Evolutionary conservation across 2,329 filamentous ascomycete genomes (phyloP).

Genomic region (Fusarium algeriense): DNA sequence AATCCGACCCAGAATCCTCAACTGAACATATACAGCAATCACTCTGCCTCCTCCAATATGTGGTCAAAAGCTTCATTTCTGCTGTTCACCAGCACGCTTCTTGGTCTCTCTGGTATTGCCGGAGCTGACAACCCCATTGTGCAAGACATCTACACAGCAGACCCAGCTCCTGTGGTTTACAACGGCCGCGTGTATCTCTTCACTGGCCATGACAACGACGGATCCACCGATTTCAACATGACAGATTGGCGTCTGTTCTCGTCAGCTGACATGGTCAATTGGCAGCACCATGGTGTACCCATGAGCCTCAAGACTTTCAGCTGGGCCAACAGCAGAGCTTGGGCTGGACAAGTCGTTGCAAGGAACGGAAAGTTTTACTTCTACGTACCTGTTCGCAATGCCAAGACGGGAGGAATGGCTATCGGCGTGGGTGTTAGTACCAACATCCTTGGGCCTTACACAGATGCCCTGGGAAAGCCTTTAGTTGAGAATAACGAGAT

Average conservation of each 20-base stretch:
- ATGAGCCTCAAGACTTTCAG: constrained; percentile 48
- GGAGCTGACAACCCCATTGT: constrained; percentile 15
- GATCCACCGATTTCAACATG: constrained; percentile 52
- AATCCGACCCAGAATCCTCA: no score
- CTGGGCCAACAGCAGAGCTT: constrained; percentile 54
- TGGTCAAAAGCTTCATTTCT: background rate
- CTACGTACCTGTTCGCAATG: constrained; percentile 52
- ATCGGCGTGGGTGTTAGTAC: constrained; percentile 55
- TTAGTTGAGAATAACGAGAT: constrained; percentile 54
- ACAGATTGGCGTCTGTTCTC: constrained; percentile 55
- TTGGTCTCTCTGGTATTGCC: background rate
- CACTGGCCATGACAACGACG: constrained; percentile 52
- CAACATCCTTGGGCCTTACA: constrained; percentile 52
- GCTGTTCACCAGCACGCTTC: background rate
- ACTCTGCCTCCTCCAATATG: background rate
- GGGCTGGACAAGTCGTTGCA: constrained; percentile 53
- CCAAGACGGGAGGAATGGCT: constrained; percentile 50
- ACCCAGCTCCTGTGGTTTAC: constrained; percentile 55
- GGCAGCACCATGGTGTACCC: constrained; percentile 52
- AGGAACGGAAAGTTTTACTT: constrained; percentile 53
- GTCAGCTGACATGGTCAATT: constrained; percentile 47
- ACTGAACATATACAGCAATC: no score
- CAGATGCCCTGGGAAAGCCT: constrained; percentile 51
- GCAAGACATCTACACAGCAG: constrained; percentile 52
- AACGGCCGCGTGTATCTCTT: constrained; percentile 54